Evolutionary conservation across 2,329 filamentous ascomycete species (phyloP), one percentile per base, ranked within the genome.

Genomic region (Colletotrichum orchidophilum): DNA sequence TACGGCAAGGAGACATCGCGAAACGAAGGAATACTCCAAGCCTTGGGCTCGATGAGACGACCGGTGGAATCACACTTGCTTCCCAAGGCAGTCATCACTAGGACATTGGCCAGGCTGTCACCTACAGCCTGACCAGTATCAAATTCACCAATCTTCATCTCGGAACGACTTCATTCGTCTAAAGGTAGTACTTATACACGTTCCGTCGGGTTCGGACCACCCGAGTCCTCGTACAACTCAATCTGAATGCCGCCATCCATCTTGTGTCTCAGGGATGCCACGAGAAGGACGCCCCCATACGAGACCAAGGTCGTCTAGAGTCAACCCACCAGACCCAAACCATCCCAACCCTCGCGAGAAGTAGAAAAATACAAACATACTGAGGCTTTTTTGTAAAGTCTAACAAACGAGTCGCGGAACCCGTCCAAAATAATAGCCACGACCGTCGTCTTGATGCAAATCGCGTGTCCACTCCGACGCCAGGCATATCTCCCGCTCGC

Each of bases 361-460:
- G 24, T 15, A n/a, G 33, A 31, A 57, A 55, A 57, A 39, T 61
- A 70, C 50, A 70, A 18, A 60, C 50, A 50, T 46, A 62, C 66
- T 52, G 46, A 62, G 24, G 54, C 42, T 50, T 71, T 71, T 63
- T 59, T 71, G 57, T 52, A 70, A 55, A 59, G 58, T 71, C 68
- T 71, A 71, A 42, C 63, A 71, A 52, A 58, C 21, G 26, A 21
- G 27, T 26, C 63, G 50, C 63, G 39, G 24, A 39, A 49, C 6
- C 3, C 29, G n/a, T 33, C 29, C 39, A n/a, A n/a, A 46, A 35
- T 7, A 49, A 61, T 33, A 29, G 58, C 52, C 15, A 35, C 57
- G 12, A 18, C 55, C 57, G 39, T 68, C 64, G 61, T 68, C 68
- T 68, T 68, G 53, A 71, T 71, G 68, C 64, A 68, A 66, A 33